phyloP scores from a whole-genome alignment of 1,139 yeast genomes.

The Candida dubliniensis region DNA sequence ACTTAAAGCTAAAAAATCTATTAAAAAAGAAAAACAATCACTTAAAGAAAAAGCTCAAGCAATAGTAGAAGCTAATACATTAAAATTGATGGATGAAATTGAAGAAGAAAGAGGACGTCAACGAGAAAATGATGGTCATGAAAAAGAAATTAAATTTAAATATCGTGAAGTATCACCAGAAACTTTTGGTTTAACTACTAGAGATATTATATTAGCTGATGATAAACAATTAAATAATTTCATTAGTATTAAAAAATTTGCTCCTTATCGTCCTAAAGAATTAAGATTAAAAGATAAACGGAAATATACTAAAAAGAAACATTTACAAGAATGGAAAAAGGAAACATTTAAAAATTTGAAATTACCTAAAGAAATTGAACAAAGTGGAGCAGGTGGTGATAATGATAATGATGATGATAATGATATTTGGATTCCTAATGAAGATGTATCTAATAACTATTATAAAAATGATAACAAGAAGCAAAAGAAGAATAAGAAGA shows the following conservation, averaged over 20 bases:
- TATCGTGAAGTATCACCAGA: constrained; percentile 97
- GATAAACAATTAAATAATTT: constrained; percentile 81
- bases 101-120: constrained; percentile 63
- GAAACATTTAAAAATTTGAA: constrained; percentile 68
- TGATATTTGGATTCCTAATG: constrained; percentile 39
- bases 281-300: constrained; percentile 74
- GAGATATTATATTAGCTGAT: constrained; percentile 89
- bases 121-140: constrained; percentile 26
- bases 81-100: constrained; percentile 56
- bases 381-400: constrained; percentile 41
- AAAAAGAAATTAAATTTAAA: constrained; percentile 55
- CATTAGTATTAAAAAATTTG: constrained; percentile 88
- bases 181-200: constrained; percentile 77
- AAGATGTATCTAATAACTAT: constrained; percentile 11
- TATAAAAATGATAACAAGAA: not conserved
- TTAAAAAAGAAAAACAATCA: constrained; percentile 62
- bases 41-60: constrained; percentile 69
- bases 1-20: constrained; percentile 54
- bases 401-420: constrained; percentile 21
- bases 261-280: constrained; percentile 84
- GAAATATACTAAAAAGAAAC: constrained; percentile 78
- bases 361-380: constrained; percentile 33
- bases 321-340: constrained; percentile 87
- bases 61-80: constrained; percentile 53
- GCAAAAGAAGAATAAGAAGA: not conserved